Percentiles rank a stretch among this genome's conserved stretches.
Evolutionary conservation across 106 monocot genomes (phyloP).

Genomic region (Acanthochlamys bracteata): DNA sequence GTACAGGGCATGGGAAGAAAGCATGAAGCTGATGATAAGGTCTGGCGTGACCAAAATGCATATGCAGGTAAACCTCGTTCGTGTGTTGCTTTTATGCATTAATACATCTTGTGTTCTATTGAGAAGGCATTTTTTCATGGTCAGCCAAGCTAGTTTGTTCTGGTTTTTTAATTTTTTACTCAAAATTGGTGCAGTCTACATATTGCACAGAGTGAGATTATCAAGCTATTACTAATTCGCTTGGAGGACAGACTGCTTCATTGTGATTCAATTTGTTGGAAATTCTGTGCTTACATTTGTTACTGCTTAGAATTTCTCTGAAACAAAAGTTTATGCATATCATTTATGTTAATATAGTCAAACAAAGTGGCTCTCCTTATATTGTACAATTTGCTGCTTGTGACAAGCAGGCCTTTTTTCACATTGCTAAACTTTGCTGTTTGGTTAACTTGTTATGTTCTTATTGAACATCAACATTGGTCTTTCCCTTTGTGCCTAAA

Average conservation of each 20-base stretch:
- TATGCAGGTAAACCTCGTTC: background rate
- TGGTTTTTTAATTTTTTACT: background rate
- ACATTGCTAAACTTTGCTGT: background rate
- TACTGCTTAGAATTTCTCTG: too few relatives aligned
- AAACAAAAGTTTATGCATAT: too few relatives aligned
- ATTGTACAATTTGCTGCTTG: background rate
- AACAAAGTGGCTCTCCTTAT: too few relatives aligned
- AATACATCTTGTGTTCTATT: too few relatives aligned
- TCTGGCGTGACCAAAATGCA: background rate
- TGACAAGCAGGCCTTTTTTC: background rate
- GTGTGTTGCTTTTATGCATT: background rate
- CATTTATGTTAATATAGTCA: too few relatives aligned
- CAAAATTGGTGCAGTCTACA: background rate
- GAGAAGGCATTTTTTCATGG: too few relatives aligned
- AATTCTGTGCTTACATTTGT: too few relatives aligned
- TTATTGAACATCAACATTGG: background rate
- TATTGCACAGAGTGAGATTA: background rate
- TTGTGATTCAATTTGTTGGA: too few relatives aligned
- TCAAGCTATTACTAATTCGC: too few relatives aligned
- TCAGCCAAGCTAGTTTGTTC: background rate
- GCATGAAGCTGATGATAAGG: background rate
- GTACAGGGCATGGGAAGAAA: background rate
- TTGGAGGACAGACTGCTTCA: too few relatives aligned
- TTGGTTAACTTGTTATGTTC: too few relatives aligned
- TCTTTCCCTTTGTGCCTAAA: background rate